These are phyloP conservation scores for Paraconiothyrium brasiliense DNA, from an alignment of 2,329 filamentous ascomycete genomes.

Conservation along the genomic window DNA sequence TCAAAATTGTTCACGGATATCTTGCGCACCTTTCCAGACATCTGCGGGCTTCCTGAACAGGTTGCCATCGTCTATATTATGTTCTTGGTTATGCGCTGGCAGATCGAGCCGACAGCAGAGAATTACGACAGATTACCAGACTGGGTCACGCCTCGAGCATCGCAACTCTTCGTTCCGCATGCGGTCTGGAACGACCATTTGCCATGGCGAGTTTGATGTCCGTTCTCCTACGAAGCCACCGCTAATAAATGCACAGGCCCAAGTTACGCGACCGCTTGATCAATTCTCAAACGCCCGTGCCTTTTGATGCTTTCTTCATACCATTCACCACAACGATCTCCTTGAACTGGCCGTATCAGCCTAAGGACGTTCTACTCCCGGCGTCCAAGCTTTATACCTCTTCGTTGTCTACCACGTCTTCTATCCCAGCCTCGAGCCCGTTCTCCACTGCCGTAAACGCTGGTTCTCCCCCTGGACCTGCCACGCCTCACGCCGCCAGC, in stretches of 20 bases:
- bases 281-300: slow-evolving; percentile 62
- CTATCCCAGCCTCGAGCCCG: slow-evolving; percentile 35
- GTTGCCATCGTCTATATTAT: slow-evolving; percentile 84
- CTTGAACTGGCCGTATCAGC: slow-evolving; percentile 86
- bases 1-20: slow-evolving; percentile 89
- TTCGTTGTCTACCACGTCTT: slow-evolving; percentile 33
- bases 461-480: slow-evolving; percentile 36
- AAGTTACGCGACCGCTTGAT: slow-evolving; percentile 75
- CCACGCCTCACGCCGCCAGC: slow-evolving; percentile 32
- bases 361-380: slow-evolving; percentile 71
- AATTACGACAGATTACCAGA: slow-evolving; percentile 81
- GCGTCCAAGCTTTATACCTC: slow-evolving; percentile 43
- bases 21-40: slow-evolving; percentile 81
- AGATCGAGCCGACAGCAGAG: slow-evolving; percentile 78
- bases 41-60: slow-evolving; percentile 80
- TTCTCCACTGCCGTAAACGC: slow-evolving; percentile 43
- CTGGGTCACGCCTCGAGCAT: slow-evolving; percentile 73
- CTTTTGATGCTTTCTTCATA: slow-evolving; percentile 84
- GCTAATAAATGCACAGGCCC: slow-evolving; percentile 58
- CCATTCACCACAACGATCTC: slow-evolving; percentile 79
- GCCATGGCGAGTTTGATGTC: slow-evolving; percentile 65
- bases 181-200: slow-evolving; percentile 85
- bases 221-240: not conserved
- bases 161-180: slow-evolving; percentile 74
- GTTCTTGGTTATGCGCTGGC: slow-evolving; percentile 86